phyloP scores from a whole-genome alignment of 345 rosid species.

The Ceriops decandra region DNA sequence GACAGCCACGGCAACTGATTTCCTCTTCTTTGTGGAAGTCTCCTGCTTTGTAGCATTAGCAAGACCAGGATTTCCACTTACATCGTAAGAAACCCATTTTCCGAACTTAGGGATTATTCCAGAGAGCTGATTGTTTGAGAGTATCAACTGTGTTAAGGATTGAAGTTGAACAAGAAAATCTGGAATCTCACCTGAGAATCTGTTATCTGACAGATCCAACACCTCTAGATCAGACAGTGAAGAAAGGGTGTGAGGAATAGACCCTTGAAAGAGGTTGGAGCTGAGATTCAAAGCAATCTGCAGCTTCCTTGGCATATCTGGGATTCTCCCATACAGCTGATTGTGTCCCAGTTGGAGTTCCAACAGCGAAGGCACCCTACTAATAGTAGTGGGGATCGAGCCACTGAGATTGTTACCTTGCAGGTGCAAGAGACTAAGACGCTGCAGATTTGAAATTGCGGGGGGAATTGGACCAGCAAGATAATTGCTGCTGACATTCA shows the following conservation, averaged over 20 bases:
- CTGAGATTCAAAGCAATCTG: constrained; percentile 77
- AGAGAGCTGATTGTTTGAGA: constrained; percentile 52
- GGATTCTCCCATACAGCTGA: constrained; percentile 49
- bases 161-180: constrained; percentile 6
- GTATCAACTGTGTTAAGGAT: constrained; percentile 49
- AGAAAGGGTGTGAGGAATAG: constrained; percentile 39
- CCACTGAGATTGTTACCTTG: constrained; percentile 58
- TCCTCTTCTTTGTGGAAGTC: constrained; percentile 15
- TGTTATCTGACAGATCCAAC: constrained; percentile 72
- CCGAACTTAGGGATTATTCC: constrained; percentile 45
- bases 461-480: constrained; percentile 58
- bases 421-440: constrained; percentile 41
- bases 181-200: constrained; percentile 52
- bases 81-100: constrained; percentile 14
- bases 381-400: constrained; percentile 43
- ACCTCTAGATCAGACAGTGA: constrained; percentile 46
- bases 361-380: constrained; percentile 32
- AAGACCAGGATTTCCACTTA: constrained; percentile 43
- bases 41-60: not conserved
- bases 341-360: constrained; percentile 77
- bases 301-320: constrained; percentile 51
- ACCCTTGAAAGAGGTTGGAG: constrained; percentile 51
- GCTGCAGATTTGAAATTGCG: constrained; percentile 38
- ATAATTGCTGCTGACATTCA: constrained; percentile 56
- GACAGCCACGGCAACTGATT: constrained; percentile 30